phyloP scores from a whole-genome alignment of 257 asterid species.

The Solanum stenotomum region DNA sequence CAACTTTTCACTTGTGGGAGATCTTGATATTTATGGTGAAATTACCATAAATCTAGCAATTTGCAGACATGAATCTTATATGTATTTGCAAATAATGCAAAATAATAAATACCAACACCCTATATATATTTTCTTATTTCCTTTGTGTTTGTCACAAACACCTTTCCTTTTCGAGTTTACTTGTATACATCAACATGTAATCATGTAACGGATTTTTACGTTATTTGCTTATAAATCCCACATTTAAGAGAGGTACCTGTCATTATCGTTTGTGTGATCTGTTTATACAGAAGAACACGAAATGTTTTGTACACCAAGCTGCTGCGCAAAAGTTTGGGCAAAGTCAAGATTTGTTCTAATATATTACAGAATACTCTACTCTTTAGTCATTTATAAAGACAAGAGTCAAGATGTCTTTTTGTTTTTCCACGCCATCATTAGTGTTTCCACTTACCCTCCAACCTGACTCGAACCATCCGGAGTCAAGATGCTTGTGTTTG shows the following conservation, averaged over 20 bases:
- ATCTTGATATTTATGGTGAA: no score
- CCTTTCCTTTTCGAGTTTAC: not conserved
- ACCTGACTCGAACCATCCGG: not conserved
- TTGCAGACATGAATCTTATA: no score
- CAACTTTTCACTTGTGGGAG: no score
- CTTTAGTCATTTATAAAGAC: not conserved
- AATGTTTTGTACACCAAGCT: not conserved
- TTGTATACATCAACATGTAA: not conserved
- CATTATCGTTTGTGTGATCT: no score
- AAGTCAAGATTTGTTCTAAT: not conserved
- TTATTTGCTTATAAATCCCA: no score
- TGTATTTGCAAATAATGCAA: no score
- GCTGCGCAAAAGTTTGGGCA: not conserved
- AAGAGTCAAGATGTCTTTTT: not conserved
- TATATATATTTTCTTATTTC: not conserved
- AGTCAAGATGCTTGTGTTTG: not conserved
- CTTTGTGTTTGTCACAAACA: not conserved
- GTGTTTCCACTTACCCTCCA: not conserved
- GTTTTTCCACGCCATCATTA: not conserved
- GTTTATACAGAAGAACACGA: no score
- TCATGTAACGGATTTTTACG: not conserved
- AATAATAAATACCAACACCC: not conserved
- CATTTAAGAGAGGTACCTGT: no score
- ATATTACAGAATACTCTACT: not conserved
- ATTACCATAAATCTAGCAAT: no score